Evolutionary conservation across 2,329 filamentous ascomycete genomes (phyloP).

Genomic region (Trichophyton schoenleinii): DNA sequence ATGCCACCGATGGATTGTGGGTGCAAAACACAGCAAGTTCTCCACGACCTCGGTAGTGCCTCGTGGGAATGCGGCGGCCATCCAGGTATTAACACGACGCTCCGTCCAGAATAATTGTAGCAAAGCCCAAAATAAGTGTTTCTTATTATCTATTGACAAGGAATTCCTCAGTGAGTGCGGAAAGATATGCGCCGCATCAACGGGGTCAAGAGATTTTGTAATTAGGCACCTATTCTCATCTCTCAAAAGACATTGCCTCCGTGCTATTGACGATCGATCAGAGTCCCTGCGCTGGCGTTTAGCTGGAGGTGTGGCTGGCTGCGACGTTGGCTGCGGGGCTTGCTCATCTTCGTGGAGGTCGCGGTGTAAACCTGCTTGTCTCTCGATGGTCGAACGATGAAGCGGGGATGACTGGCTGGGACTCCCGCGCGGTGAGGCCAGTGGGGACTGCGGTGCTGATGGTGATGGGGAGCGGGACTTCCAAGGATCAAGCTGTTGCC

Average conservation of each 20-base stretch:
- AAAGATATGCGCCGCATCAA: slow-evolving; percentile 10
- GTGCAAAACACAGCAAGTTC: slow-evolving; percentile 9
- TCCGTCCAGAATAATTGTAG: slow-evolving; percentile 9
- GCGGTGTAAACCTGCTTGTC: not conserved
- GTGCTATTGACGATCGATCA: not conserved
- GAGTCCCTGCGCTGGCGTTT: not conserved
- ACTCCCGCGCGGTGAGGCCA: not conserved
- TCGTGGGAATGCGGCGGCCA: not conserved
- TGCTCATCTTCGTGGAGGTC: not conserved
- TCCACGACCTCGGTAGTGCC: slow-evolving; percentile 7
- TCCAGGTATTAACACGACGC: slow-evolving; percentile 6
- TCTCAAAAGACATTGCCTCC: not conserved
- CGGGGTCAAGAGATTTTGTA: slow-evolving; percentile 2
- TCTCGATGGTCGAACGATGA: not conserved
- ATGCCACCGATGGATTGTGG: slow-evolving; percentile 3
- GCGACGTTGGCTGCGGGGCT: not conserved
- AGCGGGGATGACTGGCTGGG: not conserved
- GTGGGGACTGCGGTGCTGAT: not conserved
- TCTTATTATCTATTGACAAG: not conserved
- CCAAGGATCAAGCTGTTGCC: not conserved
- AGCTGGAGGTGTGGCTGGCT: not conserved
- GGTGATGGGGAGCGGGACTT: not conserved
- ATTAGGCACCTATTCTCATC: slow-evolving; percentile 7
- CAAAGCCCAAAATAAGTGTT: slow-evolving; percentile 6
- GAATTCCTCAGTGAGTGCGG: slow-evolving; percentile 7